Percentiles rank a stretch among this genome's conserved stretches.
Evolutionary conservation across 768 basidiomycete species (phyloP).

Genomic region (Arthromyces matolae): DNA sequence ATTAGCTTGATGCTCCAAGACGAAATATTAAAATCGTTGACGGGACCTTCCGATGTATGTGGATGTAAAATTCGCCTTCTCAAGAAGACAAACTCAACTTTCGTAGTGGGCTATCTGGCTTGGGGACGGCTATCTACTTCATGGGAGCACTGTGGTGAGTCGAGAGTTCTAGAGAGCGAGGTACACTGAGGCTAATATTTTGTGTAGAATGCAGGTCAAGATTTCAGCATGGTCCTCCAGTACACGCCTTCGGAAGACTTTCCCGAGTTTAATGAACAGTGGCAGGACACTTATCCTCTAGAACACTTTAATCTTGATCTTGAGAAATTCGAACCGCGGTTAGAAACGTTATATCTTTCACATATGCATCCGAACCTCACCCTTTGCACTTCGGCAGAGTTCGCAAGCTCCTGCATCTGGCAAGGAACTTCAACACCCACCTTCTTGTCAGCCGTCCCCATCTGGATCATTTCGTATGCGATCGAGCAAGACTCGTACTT

Average conservation of each 20-base stretch:
- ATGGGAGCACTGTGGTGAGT: conserved; percentile 25
- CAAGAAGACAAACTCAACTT: not conserved
- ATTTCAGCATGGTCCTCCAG: conserved; percentile 24
- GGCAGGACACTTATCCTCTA: conserved; percentile 28
- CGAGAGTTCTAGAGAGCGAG: not conserved
- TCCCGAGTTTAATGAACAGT: conserved; percentile 24
- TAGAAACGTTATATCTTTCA: not conserved
- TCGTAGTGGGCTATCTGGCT: conserved; percentile 35
- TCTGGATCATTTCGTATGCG: conserved; percentile 48
- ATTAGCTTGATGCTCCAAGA: conserved; percentile 27
- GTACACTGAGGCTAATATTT: conserved; percentile 5
- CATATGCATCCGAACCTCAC: not conserved
- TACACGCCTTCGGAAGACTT: conserved; percentile 21
- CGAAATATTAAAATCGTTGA: conserved; percentile 27
- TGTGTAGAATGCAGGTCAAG: conserved; percentile 26
- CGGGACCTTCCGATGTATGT: conserved; percentile 29
- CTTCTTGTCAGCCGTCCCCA: conserved; percentile 26
- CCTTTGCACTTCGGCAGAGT: conserved; percentile 19
- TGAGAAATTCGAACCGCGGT: conserved; percentile 35
- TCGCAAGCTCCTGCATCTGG: conserved; percentile 31
- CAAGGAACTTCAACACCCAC: conserved; percentile 26
- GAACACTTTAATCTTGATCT: conserved; percentile 32
- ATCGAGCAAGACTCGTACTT: conserved; percentile 42
- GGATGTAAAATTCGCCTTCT: no score
- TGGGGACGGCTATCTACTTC: conserved; percentile 23